Evolutionary conservation across 495 filamentous ascomycete species (phyloP).

Genomic region (Penicillium dipodomyicola): DNA sequence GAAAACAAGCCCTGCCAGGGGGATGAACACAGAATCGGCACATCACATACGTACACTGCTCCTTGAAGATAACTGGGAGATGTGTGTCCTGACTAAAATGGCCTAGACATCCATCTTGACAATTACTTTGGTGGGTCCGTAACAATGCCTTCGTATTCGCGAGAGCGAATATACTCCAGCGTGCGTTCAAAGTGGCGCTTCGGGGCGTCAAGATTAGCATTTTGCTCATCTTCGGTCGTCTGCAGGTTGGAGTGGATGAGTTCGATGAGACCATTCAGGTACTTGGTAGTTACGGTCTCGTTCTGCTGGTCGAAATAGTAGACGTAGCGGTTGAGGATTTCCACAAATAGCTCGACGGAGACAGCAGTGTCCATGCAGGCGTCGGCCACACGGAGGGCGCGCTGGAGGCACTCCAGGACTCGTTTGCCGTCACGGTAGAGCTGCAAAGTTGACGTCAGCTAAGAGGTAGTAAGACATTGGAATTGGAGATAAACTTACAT

Average conservation of each 20-base stretch:
- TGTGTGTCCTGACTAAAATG: not conserved
- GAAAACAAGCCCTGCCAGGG: slow-evolving; percentile 9
- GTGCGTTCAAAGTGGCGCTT: slow-evolving; percentile 91
- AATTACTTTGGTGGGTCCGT: slow-evolving; percentile 58
- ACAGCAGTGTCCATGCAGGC: slow-evolving; percentile 99
- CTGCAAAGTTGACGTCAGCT: slow-evolving; percentile 39
- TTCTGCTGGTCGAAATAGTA: slow-evolving; percentile 99
- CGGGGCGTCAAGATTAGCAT: slow-evolving; percentile 79
- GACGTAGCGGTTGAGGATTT: slow-evolving; percentile 96
- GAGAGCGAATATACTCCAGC: slow-evolving; percentile 83
- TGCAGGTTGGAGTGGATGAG: slow-evolving; percentile 94
- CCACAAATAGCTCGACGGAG: slow-evolving; percentile 94
- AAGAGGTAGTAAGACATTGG: slow-evolving; percentile 4
- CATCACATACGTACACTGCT: slow-evolving; percentile 3
- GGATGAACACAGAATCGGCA: slow-evolving; percentile 14
- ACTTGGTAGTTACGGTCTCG: slow-evolving; percentile 96
- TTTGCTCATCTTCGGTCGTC: slow-evolving; percentile 65
- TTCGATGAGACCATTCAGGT: slow-evolving; percentile 96
- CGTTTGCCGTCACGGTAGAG: slow-evolving; percentile 96
- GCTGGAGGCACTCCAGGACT: slow-evolving; percentile 92
- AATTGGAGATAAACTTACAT: slow-evolving; percentile 55
- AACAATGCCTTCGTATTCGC: slow-evolving; percentile 90
- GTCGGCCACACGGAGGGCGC: slow-evolving; percentile 92
- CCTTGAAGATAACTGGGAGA: not conserved
- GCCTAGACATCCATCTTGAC: not conserved